phyloP scores from a whole-genome alignment of 2,329 filamentous ascomycete species.

The Cercospora sp. region DNA sequence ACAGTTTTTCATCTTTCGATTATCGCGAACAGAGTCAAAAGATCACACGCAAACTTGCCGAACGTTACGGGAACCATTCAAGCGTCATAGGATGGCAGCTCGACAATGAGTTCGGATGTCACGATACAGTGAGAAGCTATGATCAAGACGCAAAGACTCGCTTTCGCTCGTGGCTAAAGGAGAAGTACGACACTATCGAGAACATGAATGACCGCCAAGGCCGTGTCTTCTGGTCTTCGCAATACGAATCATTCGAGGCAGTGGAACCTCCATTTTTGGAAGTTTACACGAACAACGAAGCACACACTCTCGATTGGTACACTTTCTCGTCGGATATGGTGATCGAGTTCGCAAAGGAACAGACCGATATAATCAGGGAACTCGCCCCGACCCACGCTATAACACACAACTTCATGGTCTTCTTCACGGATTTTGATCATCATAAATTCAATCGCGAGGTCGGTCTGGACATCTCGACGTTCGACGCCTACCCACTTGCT shows the following conservation, averaged over 20 bases:
- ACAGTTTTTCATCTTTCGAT: conserved; percentile 31
- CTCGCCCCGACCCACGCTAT: conserved; percentile 26
- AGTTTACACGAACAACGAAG: conserved; percentile 31
- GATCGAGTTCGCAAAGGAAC: conserved; percentile 31
- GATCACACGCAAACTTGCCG: conserved; percentile 29
- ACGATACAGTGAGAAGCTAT: conserved; percentile 31
- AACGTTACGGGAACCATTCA: conserved; percentile 29
- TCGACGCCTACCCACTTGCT: conserved; percentile 28
- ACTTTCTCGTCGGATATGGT: conserved; percentile 32
- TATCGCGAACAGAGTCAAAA: conserved; percentile 28
- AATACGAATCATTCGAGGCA: conserved; percentile 28
- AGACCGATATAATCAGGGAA: conserved; percentile 24
- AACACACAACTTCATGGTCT: conserved; percentile 30
- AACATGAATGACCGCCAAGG: conserved; percentile 31
- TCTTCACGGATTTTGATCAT: conserved; percentile 30
- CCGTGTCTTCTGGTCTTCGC: conserved; percentile 32
- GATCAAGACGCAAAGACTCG: conserved; percentile 29
- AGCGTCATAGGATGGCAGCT: conserved; percentile 29
- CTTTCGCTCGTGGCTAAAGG: conserved; percentile 29
- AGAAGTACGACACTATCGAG: conserved; percentile 32
- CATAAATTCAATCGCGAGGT: conserved; percentile 30
- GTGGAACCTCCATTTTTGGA: conserved; percentile 30
- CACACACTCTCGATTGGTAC: conserved; percentile 32
- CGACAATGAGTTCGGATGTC: conserved; percentile 33
- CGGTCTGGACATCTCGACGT: conserved; percentile 29